Conservation (phyloP, 345 rosid species). For the Lepidium aucheri region DNA sequence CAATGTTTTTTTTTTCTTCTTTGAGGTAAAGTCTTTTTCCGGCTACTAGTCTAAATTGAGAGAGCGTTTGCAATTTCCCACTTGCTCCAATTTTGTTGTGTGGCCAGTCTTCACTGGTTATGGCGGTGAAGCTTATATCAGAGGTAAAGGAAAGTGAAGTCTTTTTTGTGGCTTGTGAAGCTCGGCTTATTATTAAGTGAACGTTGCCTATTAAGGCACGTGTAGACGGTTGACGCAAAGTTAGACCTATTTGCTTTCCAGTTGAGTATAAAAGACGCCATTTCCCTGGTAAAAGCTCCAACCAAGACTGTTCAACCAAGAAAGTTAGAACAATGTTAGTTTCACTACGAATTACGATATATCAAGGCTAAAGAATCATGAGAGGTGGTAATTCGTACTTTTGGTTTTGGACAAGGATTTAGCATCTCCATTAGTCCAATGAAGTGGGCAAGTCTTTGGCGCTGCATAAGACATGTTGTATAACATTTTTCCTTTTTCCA, state of each 20-base stretch:
- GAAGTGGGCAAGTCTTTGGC: constrained; percentile 72
- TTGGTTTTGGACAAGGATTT: constrained; percentile 76
- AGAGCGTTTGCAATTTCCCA: constrained; percentile 55
- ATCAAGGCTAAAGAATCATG: background rate
- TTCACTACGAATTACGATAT: background rate
- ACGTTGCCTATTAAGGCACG: constrained; percentile 65
- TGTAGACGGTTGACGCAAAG: constrained; percentile 77
- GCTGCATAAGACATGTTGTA: constrained; percentile 29
- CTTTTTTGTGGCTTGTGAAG: constrained; percentile 30
- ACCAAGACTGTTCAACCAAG: constrained; percentile 48
- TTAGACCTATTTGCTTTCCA: constrained; percentile 80
- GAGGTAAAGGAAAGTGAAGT: constrained; percentile 42
- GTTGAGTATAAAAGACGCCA: constrained; percentile 87
- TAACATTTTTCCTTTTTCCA: background rate
- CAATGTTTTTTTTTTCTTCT: constrained; percentile 44
- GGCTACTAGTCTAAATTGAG: constrained; percentile 42
- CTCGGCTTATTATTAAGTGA: constrained; percentile 41
- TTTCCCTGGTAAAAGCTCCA: constrained; percentile 76
- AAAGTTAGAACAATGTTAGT: background rate
- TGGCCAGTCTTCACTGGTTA: constrained; percentile 64
- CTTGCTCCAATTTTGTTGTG: constrained; percentile 54
- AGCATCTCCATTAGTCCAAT: constrained; percentile 90
- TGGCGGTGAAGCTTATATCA: constrained; percentile 50
- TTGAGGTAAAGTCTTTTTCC: constrained; percentile 72
- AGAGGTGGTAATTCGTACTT: constrained; percentile 30